Base-by-base conservation (phyloP, 192 early-diverging fungal genomes). In the Coemansia sp. region DNA sequence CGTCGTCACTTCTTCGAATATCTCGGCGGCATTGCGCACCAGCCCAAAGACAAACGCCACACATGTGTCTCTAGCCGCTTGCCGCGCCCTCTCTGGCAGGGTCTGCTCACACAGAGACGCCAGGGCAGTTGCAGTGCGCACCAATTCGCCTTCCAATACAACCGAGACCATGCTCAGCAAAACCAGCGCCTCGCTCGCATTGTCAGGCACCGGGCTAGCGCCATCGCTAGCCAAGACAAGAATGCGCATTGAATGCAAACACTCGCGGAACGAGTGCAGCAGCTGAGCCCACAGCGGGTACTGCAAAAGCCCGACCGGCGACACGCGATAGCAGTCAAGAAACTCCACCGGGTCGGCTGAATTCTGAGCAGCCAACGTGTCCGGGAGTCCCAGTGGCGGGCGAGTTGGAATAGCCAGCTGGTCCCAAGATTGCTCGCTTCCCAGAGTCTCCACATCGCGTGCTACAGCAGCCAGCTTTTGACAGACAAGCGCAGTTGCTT, bases 31-130 rank as follows among this genome's bases (percentile, higher is more conserved):
- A 37, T 68, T 65, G 59, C 78, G 71, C 35, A 51, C 78, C 35
- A 81, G 66, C 1, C 78, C 78, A 72, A 81, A 81, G 29, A 75
- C 59, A 60, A 75, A 81, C n/a, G 73, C 78, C 17, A 59, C 58
- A 17, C 78, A 75, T 6, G 46, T 37, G 53, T 81, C 73, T 25
- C 40, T 64, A 20, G 47, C 60, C 2, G 47, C 39, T 1, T 14
- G 41, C 41, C 5, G 36, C 4, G 39, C 24, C 31, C 46, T 22
- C 0, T 24, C 51, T 7, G 14, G 53, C 17, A 42, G 6, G 20
- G 20, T 29, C 56, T 27, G 14, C 1, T 35, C 56, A 43, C 68
- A 68, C 59, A 81, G 42, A 6, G 40, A 25, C 14, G 64, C 65
- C 36, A 81, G 47, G 0, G 73, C 63, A 14, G 62, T 51, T 15